A percentile compares a stretch with the other conserved stretches of the same genome.
Conservation (phyloP, 176 grass and related monocot genomes). For the Phragmites australis region DNA sequence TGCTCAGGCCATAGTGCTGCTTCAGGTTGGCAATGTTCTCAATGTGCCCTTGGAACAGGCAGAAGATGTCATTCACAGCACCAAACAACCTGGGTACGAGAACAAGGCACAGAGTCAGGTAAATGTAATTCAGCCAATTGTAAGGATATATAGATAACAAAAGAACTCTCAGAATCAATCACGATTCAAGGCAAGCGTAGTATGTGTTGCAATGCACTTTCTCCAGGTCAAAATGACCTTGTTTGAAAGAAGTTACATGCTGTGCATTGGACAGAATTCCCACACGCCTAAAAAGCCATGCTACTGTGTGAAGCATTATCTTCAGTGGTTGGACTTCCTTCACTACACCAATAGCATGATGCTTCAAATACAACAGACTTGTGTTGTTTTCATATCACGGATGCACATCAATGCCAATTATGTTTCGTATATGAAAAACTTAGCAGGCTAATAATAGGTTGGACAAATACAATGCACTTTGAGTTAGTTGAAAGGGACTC, state of each 20-base stretch:
- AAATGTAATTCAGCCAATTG: neutral
- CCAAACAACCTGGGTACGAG: conserved; percentile 66
- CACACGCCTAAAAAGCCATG: neutral
- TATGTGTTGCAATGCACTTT: neutral
- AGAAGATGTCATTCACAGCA: conserved; percentile 83
- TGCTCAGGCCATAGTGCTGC: conserved; percentile 86
- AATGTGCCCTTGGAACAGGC: conserved; percentile 80
- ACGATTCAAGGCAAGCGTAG: neutral
- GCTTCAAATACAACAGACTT: conserved; percentile 2
- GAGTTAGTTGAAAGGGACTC: conserved; percentile 21
- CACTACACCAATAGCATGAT: neutral
- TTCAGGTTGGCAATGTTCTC: conserved; percentile 86
- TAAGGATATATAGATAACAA: neutral
- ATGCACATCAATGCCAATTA: neutral
- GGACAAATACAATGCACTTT: conserved; percentile 22
- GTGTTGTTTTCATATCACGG: neutral
- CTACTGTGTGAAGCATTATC: neutral
- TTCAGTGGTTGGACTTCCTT: neutral
- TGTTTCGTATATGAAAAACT: neutral
- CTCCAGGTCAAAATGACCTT: neutral
- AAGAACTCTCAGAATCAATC: neutral
- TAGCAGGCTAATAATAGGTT: conserved; percentile 1
- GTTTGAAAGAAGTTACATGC: neutral
- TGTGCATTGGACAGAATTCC: neutral
- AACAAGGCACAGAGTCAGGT: neutral